Evolutionary conservation across 176 grass and related monocot species (phyloP), one percentile per base, ranked within the genome.

Genomic region (Olyra latifolia): DNA sequence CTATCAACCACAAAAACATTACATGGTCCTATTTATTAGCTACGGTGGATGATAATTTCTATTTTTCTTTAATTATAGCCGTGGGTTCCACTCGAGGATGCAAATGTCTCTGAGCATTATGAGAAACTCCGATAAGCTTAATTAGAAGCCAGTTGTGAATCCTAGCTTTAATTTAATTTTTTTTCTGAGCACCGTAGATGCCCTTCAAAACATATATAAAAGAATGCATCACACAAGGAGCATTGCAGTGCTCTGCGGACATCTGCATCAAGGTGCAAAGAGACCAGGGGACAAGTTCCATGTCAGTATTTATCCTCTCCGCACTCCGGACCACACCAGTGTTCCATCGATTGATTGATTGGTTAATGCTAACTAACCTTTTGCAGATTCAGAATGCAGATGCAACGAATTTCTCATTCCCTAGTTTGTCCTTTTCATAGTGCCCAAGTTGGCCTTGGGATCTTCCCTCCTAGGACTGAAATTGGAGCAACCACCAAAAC

Each of bases 281-380:
- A 81, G 41, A 19, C 52, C 42, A 67, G 28, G 74, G 80, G 75
- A 84, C 80, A 88, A 25, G 40, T 23, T 83, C 80, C 60, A 88
- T 74, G 29, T 74, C 68, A 74, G 29, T 56, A 88, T 68, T n/a
- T 79, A 84, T 88, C 80, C 75, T 45, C 79, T 28, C 46, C 19
- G 22, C 75, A 38, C 79, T 28, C 46, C 19, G 22, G 63, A 87
- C 53, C 85, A 81, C 58, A 50, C 62, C 43, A 14, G 65, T 28
- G 65, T 28, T 15, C 54, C 46, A 41, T 8, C 39, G 10, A 67
- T 10, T 20, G 77, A 7, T 9, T 50, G 29, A 46, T 30, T 58
- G 29, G 46, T 29, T 41, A 17, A 22, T 44, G 23, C 60, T 70
- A 72, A 59, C 58, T 24, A 39, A 78, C 48, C 40, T 83, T 64